Evolutionary conservation across 805 yeast genomes (phyloP).

Genomic region (Schizosaccharomyces pombe): DNA sequence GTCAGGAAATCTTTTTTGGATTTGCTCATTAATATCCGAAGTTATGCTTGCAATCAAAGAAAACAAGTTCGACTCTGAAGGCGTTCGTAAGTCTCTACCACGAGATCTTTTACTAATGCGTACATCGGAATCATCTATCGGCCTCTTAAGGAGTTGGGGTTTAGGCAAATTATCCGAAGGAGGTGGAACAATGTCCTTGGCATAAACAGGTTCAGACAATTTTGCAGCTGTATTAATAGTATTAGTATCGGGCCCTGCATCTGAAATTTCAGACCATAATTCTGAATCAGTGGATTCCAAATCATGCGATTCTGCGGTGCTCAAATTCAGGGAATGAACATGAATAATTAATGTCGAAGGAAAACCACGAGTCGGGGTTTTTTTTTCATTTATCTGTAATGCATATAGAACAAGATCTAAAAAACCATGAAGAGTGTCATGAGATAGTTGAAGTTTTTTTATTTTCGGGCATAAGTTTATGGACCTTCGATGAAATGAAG

Average conservation of each 20-base stretch:
- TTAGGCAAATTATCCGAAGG: too few species aligned
- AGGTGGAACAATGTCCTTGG: background rate
- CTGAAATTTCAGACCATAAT: background rate
- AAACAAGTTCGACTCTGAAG: background rate
- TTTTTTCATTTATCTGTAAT: background rate
- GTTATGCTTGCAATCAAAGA: background rate
- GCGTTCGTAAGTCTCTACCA: background rate
- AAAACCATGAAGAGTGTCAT: background rate
- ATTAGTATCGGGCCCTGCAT: background rate
- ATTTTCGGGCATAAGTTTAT: background rate
- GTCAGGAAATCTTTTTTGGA: background rate
- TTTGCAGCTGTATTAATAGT: too few species aligned
- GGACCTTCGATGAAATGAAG: background rate
- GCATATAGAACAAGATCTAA: background rate
- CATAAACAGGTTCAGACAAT: background rate
- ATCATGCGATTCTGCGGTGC: background rate
- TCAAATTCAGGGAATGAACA: background rate
- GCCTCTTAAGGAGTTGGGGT: background rate
- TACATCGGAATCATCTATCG: background rate
- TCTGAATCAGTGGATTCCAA: background rate
- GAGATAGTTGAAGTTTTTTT: background rate
- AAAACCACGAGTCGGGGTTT: background rate
- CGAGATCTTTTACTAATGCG: slow-evolving; percentile 4
- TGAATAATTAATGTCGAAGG: background rate
- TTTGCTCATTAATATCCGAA: too few species aligned